A percentile compares a stretch with the other conserved stretches of the same genome.
phyloP scores from a whole-genome alignment of 345 rosid species.

The Dipteronia sinensis region DNA sequence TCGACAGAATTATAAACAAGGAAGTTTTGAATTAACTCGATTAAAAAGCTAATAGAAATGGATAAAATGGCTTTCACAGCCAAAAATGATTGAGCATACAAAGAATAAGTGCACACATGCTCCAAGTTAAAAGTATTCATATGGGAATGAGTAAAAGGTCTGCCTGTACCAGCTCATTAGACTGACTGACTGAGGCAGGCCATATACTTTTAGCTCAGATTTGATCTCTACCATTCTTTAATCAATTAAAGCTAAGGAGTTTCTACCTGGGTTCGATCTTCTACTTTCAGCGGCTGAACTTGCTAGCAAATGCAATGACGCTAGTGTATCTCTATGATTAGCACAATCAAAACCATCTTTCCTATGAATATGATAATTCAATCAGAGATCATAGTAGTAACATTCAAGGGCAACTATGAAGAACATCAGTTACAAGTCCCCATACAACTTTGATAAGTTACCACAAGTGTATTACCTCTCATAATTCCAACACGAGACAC shows the following conservation, averaged over 20 bases:
- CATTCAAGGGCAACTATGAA: neutral
- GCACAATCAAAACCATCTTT: conserved; percentile 18
- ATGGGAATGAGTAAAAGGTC: no score
- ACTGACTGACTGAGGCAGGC: no score
- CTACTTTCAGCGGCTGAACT: conserved; percentile 7
- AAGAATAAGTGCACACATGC: no score
- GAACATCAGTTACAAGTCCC: no score
- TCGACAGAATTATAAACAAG: no score
- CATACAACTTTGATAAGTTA: neutral
- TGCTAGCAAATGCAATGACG: neutral
- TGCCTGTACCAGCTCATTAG: no score
- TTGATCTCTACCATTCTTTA: no score
- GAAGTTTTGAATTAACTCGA: no score
- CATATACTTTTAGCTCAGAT: no score
- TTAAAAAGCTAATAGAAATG: no score
- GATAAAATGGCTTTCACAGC: no score
- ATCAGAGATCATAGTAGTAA: neutral
- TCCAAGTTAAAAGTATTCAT: conserved; percentile 13
- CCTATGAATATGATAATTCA: conserved; percentile 19
- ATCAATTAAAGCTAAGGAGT: neutral
- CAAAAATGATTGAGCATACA: no score
- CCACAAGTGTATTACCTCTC: neutral
- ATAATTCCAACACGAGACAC: neutral
- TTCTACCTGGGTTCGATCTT: conserved; percentile 3
- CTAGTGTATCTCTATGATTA: neutral